Conservation (phyloP, 257 asterid species). For the Asclepias syriaca region DNA sequence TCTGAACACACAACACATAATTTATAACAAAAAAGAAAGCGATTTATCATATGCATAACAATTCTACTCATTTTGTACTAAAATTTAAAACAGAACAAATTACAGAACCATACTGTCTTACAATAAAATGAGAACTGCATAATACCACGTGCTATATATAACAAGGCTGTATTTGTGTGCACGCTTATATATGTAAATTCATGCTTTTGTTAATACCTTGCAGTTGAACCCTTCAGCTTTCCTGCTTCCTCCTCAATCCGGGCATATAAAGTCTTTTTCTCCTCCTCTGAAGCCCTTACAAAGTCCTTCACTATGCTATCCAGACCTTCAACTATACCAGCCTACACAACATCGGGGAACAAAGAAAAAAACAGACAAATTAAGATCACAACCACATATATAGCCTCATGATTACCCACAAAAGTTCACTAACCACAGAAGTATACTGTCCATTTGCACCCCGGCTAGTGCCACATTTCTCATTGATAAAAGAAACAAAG, state of each 20-base stretch:
- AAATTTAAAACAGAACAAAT: not conserved
- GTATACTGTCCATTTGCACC: constrained; percentile 76
- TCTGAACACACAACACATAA: constrained; percentile 34
- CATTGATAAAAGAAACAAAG: constrained; percentile 78
- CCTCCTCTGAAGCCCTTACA: constrained; percentile 48
- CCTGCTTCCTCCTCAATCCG: constrained; percentile 71
- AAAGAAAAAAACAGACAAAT: constrained; percentile 18
- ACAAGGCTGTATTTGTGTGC: not conserved
- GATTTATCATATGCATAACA: no score
- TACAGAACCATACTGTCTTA: not conserved
- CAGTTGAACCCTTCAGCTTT: constrained; percentile 60
- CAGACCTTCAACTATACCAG: constrained; percentile 67
- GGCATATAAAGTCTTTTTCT: constrained; percentile 45
- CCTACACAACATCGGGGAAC: constrained; percentile 39
- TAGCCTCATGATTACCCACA: constrained; percentile 1
- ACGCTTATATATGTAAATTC: not conserved
- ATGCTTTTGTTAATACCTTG: constrained; percentile 41
- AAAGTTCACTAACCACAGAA: constrained; percentile 49
- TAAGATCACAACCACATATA: not conserved
- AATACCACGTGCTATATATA: not conserved
- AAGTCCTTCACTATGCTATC: constrained; percentile 72
- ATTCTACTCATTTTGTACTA: not conserved
- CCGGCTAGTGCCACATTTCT: constrained; percentile 82
- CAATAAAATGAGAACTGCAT: not conserved
- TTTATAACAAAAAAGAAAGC: constrained; percentile 2